Percentiles rank a stretch among this genome's conserved stretches.
Evolutionary conservation across 2,329 filamentous ascomycete species (phyloP).

Genomic region (Atkinsonella texensis): DNA sequence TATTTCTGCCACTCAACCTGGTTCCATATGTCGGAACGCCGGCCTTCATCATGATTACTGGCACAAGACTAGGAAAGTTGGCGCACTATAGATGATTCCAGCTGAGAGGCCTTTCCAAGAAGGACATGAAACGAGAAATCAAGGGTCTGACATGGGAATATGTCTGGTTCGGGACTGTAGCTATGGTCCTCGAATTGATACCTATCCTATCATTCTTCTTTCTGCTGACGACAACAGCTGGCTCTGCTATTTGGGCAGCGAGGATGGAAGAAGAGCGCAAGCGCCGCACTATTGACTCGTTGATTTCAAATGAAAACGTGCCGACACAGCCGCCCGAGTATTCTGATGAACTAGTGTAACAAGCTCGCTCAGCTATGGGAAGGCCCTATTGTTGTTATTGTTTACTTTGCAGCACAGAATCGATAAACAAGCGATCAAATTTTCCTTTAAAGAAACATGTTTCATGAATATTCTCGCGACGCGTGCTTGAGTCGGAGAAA

Average conservation of each 20-base stretch:
- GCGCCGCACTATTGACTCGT: slow-evolving; percentile 7
- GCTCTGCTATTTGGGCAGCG: slow-evolving; percentile 76
- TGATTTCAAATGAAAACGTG: slow-evolving; percentile 8
- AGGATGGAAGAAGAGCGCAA: slow-evolving; percentile 54
- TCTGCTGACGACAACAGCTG: slow-evolving; percentile 73
- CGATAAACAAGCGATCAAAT: not conserved
- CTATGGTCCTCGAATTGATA: slow-evolving; percentile 75
- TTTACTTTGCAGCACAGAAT: not conserved
- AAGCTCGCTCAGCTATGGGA: not conserved
- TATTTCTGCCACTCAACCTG: slow-evolving; percentile 74
- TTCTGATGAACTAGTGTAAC: slow-evolving; percentile 12
- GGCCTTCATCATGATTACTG: slow-evolving; percentile 78
- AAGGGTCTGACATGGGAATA: slow-evolving; percentile 65
- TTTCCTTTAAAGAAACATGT: no score
- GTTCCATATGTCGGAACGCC: slow-evolving; percentile 74
- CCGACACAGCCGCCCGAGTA: slow-evolving; percentile 15
- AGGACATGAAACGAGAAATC: slow-evolving; percentile 61
- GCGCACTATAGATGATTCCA: slow-evolving; percentile 88
- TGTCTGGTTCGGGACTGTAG: slow-evolving; percentile 83
- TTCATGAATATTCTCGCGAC: no score
- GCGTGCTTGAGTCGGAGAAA: no score
- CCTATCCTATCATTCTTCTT: slow-evolving; percentile 92
- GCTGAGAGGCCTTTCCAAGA: slow-evolving; percentile 60
- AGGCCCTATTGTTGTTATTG: not conserved
- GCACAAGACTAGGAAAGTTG: slow-evolving; percentile 75